Conservation (phyloP, 2,329 filamentous ascomycete genomes). For the Colletotrichum orchidophilum region DNA sequence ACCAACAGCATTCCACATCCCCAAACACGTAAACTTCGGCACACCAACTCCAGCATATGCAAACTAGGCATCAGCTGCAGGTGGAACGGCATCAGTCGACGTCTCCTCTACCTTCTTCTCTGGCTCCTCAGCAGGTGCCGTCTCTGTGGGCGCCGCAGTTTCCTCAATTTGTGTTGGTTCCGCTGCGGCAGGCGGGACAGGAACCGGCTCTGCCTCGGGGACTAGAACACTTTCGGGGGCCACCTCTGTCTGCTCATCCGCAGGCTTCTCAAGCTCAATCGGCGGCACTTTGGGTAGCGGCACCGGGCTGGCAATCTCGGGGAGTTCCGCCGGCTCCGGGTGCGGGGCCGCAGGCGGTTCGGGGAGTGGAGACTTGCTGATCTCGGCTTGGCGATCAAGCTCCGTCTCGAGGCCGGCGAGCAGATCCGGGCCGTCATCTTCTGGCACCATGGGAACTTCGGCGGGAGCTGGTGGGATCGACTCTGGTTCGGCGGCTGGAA, state of each 20-base stretch:
- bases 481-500: constrained; percentile 13
- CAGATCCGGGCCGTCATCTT: constrained; percentile 32
- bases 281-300: constrained; percentile 20
- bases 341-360: constrained; percentile 24
- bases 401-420: constrained; percentile 33
- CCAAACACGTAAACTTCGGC: background rate
- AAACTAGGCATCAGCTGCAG: constrained; percentile 17
- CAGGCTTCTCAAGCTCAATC: constrained; percentile 9
- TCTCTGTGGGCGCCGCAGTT: background rate
- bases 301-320: constrained; percentile 12
- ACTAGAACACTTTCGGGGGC: background rate
- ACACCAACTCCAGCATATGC: background rate
- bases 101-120: constrained; percentile 8
- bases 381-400: constrained; percentile 28
- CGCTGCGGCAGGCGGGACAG: background rate
- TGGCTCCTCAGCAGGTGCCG: background rate
- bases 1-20: background rate
- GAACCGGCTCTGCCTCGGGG: background rate
- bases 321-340: constrained; percentile 22
- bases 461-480: background rate
- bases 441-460: background rate
- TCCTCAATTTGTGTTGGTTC: background rate
- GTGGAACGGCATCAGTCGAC: background rate
- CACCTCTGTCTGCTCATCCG: background rate
- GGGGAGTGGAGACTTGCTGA: constrained; percentile 19